Conservation (phyloP, 2,329 filamentous ascomycete species). For the Neonectria hederae region DNA sequence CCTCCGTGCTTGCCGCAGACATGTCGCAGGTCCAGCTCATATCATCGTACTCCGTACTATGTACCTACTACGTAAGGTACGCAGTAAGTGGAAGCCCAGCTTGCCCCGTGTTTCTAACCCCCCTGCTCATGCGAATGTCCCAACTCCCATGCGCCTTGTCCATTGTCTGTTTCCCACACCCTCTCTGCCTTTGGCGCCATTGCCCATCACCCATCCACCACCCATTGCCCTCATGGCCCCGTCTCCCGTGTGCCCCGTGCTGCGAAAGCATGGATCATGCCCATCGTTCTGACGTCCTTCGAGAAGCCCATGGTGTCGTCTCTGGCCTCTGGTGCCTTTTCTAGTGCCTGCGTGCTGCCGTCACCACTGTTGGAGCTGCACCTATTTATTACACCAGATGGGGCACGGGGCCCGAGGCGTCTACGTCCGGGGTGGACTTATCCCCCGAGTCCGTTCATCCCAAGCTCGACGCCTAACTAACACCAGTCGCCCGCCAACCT, state of each 20-base stretch:
- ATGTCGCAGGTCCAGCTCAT: conserved; percentile 20
- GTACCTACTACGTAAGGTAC: no score
- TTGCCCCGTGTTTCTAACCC: conserved; percentile 24
- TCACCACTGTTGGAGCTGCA: not conserved
- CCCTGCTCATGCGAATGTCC: conserved; percentile 21
- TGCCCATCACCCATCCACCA: conserved; percentile 29
- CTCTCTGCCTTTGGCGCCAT: conserved; percentile 20
- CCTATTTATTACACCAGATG: not conserved
- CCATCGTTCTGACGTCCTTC: conserved; percentile 42
- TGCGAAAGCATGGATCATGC: conserved; percentile 35
- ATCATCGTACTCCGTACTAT: not conserved
- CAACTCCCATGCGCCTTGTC: conserved; percentile 13
- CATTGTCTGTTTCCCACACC: not conserved
- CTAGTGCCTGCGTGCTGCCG: conserved; percentile 4
- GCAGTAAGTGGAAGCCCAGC: conserved; percentile 6
- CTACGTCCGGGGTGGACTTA: conserved; percentile 16
- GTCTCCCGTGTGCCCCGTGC: conserved; percentile 37
- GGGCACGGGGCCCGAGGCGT: conserved; percentile 7
- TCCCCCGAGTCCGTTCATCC: conserved; percentile 22
- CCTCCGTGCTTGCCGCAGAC: conserved; percentile 26
- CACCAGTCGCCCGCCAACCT: conserved; percentile 16
- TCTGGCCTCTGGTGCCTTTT: conserved; percentile 9
- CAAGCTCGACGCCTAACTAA: not conserved
- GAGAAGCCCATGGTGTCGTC: conserved; percentile 35
- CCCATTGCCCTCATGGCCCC: conserved; percentile 34